Percentiles rank a stretch among this genome's conserved stretches.
These are phyloP conservation scores for Taphrina pruni DNA, from an alignment of 1,139 yeast species.

Conservation along the genomic window DNA sequence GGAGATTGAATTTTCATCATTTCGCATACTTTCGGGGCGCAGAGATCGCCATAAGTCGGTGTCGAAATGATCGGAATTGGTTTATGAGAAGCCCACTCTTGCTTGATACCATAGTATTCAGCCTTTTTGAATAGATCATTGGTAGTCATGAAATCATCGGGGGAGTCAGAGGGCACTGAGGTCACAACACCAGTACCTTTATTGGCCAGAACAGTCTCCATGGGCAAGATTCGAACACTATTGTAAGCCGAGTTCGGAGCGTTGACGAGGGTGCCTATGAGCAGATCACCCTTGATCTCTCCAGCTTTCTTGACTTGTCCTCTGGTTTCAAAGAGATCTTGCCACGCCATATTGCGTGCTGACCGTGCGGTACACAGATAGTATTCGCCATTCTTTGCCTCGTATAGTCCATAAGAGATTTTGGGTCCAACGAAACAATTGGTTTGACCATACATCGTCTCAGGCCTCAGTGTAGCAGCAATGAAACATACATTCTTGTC, in stretches of 20 bases:
- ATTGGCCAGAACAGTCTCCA: conserved; percentile 93
- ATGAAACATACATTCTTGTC: conserved; percentile 77
- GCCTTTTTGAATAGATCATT: conserved; percentile 86
- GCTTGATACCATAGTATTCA: conserved; percentile 82
- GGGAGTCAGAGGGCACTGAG: conserved; percentile 97
- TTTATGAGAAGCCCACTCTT: conserved; percentile 84
- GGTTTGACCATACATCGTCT: conserved; percentile 98
- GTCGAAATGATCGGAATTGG: conserved; percentile 77
- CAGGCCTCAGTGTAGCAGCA: conserved; percentile 98
- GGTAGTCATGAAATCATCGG: conserved; percentile 91
- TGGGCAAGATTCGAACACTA: conserved; percentile 85
- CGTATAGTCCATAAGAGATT: conserved; percentile 87
- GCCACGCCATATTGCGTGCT: conserved; percentile 97
- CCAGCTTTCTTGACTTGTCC: conserved; percentile 73
- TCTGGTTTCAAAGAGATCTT: conserved; percentile 86
- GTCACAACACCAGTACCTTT: conserved; percentile 99
- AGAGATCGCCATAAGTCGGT: conserved; percentile 83
- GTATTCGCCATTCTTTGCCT: conserved; percentile 72
- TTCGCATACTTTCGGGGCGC: conserved; percentile 85
- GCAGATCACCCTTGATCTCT: conserved; percentile 68
- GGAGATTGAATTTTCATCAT: conserved; percentile 92
- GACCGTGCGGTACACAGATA: conserved; percentile 93
- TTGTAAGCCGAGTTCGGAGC: conserved; percentile 81
- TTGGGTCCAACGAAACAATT: conserved; percentile 98
- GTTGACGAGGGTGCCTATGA: conserved; percentile 82